Evolutionary conservation across 352 stramenopile species (phyloP), one percentile per base, ranked within the genome.

Genomic region (Globisporangium radiosum): DNA sequence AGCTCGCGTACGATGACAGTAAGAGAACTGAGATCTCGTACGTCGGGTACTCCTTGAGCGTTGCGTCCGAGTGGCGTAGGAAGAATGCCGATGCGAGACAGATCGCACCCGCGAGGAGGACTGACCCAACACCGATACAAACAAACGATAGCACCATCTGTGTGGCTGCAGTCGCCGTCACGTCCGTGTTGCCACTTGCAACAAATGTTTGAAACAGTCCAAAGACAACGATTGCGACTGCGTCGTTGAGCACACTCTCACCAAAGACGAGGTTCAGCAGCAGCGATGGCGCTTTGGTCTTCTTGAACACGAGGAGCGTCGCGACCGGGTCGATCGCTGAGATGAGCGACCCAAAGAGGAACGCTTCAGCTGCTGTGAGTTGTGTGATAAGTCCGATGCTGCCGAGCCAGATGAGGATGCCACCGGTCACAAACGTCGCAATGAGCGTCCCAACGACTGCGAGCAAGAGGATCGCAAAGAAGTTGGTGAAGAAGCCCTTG

Each of bases 261-360:
- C 88, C 88, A 69, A 95, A 96, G 7, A 94, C 78, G 13, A 96
- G 70, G 62, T 94, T 94, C 68, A 95, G 94, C 14, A 96, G 65
- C 44, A 78, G 70, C 36, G 85, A 69, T 19, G 70, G 69, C 33
- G 70, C 71, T 17, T 64, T 51, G 48, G 63, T 60, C 17, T 78
- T 81, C 64, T 88, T 80, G 68, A 96, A 90, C n/a, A 91, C 76
- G 2, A 81, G 69, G 17, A 96, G 62, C 45, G 81, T 90, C 40
- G 81, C 78, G 13, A 96, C 85, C n/a, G 88, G 81, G 69, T 96
- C 88, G 37, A 88, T 90, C 4, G 86, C 79, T 36, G 71, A 82
- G 58, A 96, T 87, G 33, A 96, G 70, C 33, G 81, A 73, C 25
- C 85, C 83, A 67, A 92, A 95, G 1, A 87, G 68, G 40, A 94